These are phyloP conservation scores for Pythium plurisporium DNA, from an alignment of 352 stramenopile species.

Conservation along the genomic window DNA sequence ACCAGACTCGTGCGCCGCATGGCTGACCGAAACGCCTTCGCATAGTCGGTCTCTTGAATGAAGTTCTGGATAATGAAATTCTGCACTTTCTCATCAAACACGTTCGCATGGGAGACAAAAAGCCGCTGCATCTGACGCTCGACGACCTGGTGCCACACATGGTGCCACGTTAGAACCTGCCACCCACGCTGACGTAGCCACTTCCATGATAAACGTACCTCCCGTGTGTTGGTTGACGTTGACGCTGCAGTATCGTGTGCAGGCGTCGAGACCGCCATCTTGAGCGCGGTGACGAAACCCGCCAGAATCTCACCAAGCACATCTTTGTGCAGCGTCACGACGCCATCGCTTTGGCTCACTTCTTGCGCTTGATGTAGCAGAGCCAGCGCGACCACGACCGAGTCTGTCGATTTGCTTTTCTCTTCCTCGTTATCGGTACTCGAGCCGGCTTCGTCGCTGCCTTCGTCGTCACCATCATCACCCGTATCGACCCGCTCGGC, in stretches of 20 bases:
- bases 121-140: conserved; percentile 69
- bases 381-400: conserved; percentile 51
- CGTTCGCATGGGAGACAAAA: conserved; percentile 72
- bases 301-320: conserved; percentile 58
- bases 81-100: conserved; percentile 83
- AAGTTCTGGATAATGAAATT: conserved; percentile 88
- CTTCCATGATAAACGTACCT: neutral
- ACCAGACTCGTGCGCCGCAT: conserved; percentile 71
- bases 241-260: no score
- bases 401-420: conserved; percentile 10
- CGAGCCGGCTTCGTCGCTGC: neutral
- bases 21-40: conserved; percentile 61
- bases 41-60: conserved; percentile 64
- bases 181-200: no score
- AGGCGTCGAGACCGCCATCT: conserved; percentile 33
- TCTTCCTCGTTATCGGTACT: conserved; percentile 2
- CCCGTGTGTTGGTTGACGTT: neutral
- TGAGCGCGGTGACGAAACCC: conserved; percentile 53
- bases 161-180: no score
- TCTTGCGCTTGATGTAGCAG: conserved; percentile 58
- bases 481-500: neutral
- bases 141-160: conserved; percentile 26
- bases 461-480: neutral
- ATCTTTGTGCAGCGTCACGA: conserved; percentile 38
- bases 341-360: conserved; percentile 21